These are phyloP conservation scores for Ganoderma resinaceum DNA, from an alignment of 1,284 basidiomycete genomes.

Conservation along the genomic window DNA sequence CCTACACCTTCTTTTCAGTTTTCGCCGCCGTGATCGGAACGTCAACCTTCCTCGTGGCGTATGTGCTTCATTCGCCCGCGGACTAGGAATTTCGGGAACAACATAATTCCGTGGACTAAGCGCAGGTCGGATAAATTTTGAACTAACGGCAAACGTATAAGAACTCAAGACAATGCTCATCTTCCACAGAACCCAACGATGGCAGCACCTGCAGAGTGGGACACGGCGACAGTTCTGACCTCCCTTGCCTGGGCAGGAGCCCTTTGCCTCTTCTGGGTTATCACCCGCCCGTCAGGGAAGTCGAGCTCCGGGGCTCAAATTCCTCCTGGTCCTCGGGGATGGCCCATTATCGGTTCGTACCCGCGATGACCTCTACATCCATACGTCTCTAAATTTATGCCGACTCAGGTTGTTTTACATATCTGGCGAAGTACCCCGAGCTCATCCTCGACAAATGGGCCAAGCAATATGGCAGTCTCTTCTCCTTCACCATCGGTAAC, in stretches of 20 bases:
- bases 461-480: slow-evolving; percentile 46
- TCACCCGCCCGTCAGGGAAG: neutral
- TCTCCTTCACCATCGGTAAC: slow-evolving; percentile 50
- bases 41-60: neutral
- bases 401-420: slow-evolving; percentile 20
- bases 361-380: neutral
- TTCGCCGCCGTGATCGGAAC: neutral
- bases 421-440: slow-evolving; percentile 47
- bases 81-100: neutral
- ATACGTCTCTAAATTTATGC: neutral
- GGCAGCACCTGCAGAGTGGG: neutral
- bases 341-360: neutral
- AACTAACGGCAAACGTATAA: neutral
- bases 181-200: neutral
- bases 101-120: neutral
- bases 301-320: neutral
- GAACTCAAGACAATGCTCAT: neutral
- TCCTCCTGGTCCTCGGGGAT: neutral
- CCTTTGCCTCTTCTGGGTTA: neutral
- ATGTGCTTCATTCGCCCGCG: neutral
- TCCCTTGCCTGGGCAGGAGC: neutral
- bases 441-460: slow-evolving; percentile 46
- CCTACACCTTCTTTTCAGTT: neutral
- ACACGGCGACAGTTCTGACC: neutral
- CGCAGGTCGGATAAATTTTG: neutral